Evolutionary conservation across 208 protist genomes (phyloP).

Genomic region (Novymonas esmeraldas): DNA sequence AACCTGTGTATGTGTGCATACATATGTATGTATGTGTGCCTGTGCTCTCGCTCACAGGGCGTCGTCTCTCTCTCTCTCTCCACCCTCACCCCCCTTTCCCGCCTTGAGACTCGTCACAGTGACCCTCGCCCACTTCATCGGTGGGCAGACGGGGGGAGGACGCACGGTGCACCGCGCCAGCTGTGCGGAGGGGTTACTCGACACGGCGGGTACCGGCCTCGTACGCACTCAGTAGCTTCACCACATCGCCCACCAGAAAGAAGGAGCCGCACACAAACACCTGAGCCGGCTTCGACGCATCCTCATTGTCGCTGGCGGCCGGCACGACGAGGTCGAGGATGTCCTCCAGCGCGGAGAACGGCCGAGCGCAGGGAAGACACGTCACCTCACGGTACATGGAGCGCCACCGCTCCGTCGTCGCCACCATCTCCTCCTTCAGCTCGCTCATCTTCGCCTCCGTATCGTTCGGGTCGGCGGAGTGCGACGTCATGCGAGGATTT

Average conservation of each 20-base stretch:
- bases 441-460: slow-evolving; percentile 32
- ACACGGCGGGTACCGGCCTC: slow-evolving; percentile 20
- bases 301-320: slow-evolving; percentile 48
- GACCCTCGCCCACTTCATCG: too few relatives aligned
- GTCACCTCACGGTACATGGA: slow-evolving; percentile 71
- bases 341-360: slow-evolving; percentile 65
- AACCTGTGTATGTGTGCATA: too few relatives aligned
- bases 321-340: slow-evolving; percentile 55
- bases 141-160: too few relatives aligned
- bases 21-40: too few relatives aligned
- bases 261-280: slow-evolving; percentile 90
- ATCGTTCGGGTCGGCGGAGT: slow-evolving; percentile 35
- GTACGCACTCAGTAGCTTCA: slow-evolving; percentile 48
- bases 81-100: too few relatives aligned
- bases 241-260: slow-evolving; percentile 74
- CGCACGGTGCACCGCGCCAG: too few relatives aligned
- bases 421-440: slow-evolving; percentile 39
- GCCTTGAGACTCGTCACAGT: too few relatives aligned
- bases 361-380: slow-evolving; percentile 53
- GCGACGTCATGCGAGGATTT: slow-evolving; percentile 45
- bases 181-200: slow-evolving; percentile 2
- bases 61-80: too few relatives aligned
- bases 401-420: slow-evolving; percentile 60
- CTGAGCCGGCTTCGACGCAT: slow-evolving; percentile 68
- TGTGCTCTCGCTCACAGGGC: too few relatives aligned